Evolutionary conservation across 805 yeast species (phyloP).

Genomic region (Lipomyces yamanashiensis): DNA sequence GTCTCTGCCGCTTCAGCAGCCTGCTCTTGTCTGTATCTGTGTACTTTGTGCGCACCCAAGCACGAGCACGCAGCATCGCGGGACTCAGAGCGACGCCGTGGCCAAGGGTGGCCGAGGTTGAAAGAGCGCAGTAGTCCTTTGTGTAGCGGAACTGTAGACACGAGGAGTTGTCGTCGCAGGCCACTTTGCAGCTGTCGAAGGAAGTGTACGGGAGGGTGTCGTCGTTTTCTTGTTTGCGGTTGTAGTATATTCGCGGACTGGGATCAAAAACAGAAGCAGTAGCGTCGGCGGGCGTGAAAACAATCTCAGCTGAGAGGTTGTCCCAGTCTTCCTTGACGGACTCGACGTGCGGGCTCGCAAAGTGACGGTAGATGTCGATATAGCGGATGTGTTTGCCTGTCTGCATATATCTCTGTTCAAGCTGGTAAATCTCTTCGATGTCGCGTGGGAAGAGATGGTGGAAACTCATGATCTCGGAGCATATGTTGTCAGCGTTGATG

Average conservation of each 20-base stretch:
- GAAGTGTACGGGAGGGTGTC: constrained; percentile 21
- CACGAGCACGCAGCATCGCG: not conserved
- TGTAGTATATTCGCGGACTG: not conserved
- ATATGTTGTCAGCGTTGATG: constrained; percentile 36
- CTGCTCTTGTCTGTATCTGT: not conserved
- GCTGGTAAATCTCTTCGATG: constrained; percentile 40
- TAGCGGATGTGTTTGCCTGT: constrained; percentile 27
- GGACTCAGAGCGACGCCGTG: constrained; percentile 5
- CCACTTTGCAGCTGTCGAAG: constrained; percentile 12
- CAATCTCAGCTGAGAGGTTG: constrained; percentile 9
- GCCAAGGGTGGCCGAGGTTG: constrained; percentile 2
- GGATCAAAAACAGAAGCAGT: not conserved
- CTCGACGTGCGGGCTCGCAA: constrained; percentile 28
- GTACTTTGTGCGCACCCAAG: not conserved
- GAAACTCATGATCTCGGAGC: constrained; percentile 42
- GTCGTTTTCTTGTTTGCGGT: not conserved
- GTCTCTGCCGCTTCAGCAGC: not conserved
- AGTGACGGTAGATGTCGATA: constrained; percentile 44
- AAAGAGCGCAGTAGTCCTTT: constrained; percentile 15
- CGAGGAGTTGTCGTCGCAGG: constrained; percentile 3
- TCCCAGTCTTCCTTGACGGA: constrained; percentile 20
- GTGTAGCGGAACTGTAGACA: constrained; percentile 13
- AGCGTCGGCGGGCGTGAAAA: not conserved
- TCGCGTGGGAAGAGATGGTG: constrained; percentile 42
- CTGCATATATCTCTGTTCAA: constrained; percentile 40